Percentiles rank a stretch among this genome's conserved stretches.
Evolutionary conservation across 1,139 yeast genomes (phyloP).

Genomic region (Candida sojae): DNA sequence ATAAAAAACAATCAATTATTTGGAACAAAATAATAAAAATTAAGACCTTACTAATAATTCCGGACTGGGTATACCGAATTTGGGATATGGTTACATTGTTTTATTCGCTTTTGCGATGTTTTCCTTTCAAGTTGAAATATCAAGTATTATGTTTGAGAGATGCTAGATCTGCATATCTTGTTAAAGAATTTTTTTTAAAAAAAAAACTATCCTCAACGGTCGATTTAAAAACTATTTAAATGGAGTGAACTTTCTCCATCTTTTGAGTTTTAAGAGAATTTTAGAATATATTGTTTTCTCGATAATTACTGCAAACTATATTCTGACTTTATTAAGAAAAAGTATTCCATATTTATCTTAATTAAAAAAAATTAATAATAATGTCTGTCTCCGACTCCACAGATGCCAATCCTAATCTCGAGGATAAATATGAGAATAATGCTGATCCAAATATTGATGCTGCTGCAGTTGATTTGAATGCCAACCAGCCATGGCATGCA

Average conservation of each 20-base stretch:
- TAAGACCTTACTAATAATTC: not conserved
- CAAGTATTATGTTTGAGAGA: not conserved
- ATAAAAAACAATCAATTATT: too few relatives aligned
- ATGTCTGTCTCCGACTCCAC: constrained; percentile 6
- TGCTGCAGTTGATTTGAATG: constrained; percentile 3
- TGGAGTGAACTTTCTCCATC: not conserved
- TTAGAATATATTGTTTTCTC: not conserved
- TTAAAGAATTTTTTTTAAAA: not conserved
- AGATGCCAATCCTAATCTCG: constrained; percentile 3
- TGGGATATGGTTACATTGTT: not conserved
- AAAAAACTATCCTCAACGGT: not conserved
- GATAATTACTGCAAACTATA: not conserved
- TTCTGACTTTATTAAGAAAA: not conserved
- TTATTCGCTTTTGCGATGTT: not conserved
- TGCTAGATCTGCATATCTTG: not conserved
- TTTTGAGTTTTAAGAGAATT: not conserved
- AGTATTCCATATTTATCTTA: not conserved
- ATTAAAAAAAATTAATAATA: not conserved
- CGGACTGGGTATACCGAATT: not conserved
- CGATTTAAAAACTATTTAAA: not conserved
- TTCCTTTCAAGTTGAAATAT: not conserved
- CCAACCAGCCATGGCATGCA: constrained; percentile 9
- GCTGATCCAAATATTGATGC: not conserved
- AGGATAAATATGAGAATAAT: constrained; percentile 2
- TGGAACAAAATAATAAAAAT: not conserved